Evolutionary conservation across 2,329 filamentous ascomycete genomes (phyloP).

Genomic region (Penicillium rolfsii): DNA sequence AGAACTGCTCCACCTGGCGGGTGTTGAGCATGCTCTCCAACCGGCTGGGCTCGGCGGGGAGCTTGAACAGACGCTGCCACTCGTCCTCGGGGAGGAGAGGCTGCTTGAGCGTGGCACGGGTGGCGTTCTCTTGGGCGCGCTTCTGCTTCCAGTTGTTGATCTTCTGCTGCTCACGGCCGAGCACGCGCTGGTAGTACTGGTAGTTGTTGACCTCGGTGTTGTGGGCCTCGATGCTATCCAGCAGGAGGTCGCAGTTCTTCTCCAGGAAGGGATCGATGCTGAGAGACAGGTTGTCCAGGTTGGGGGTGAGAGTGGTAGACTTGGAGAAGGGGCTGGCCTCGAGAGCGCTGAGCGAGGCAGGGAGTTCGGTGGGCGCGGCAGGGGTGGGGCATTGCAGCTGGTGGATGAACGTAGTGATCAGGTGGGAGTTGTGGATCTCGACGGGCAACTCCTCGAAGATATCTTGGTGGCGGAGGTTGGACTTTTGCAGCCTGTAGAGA

Average conservation of each 20-base stretch:
- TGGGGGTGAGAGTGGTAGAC: conserved; percentile 74
- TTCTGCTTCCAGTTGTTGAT: conserved; percentile 96
- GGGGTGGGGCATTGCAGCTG: conserved; percentile 75
- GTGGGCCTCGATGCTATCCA: conserved; percentile 96
- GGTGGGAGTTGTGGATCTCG: conserved; percentile 92
- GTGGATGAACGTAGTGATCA: conserved; percentile 92
- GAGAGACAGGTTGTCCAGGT: conserved; percentile 86
- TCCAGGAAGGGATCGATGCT: conserved; percentile 97
- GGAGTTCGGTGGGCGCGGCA: conserved; percentile 71
- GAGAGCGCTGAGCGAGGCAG: conserved; percentile 77
- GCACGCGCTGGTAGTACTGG: conserved; percentile 93
- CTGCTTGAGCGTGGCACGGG: conserved; percentile 84
- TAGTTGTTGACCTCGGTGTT: conserved; percentile 99
- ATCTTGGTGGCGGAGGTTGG: conserved; percentile 89
- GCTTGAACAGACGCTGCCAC: conserved; percentile 97
- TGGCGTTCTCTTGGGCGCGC: conserved; percentile 93
- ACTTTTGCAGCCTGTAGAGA: conserved; percentile 80
- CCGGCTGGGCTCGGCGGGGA: conserved; percentile 90
- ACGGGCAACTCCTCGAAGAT: conserved; percentile 90
- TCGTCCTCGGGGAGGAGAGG: conserved; percentile 89
- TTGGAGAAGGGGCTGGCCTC: conserved; percentile 64
- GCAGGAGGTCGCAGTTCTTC: conserved; percentile 94
- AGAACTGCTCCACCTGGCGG: conserved; percentile 96
- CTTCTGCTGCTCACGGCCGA: conserved; percentile 93
- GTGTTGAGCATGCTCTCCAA: conserved; percentile 94